Evolutionary conservation across 1,284 basidiomycete species (phyloP).

Genomic region (Lignosus rhinocerotis): DNA sequence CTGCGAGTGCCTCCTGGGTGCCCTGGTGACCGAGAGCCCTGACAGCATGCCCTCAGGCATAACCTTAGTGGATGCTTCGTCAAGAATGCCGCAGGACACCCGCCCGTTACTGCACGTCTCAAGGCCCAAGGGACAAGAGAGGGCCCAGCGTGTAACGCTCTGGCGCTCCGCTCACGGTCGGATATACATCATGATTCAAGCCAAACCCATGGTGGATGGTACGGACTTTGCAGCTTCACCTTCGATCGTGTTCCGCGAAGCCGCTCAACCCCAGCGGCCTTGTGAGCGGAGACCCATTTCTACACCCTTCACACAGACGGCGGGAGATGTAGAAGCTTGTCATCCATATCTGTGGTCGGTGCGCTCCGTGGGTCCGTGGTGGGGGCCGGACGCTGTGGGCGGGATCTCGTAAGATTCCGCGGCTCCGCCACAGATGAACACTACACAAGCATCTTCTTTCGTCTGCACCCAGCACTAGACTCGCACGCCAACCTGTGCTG

Average conservation of each 20-base stretch:
- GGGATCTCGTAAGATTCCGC: slow-evolving; percentile 22
- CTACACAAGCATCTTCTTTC: not conserved
- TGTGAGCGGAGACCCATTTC: not conserved
- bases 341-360: not conserved
- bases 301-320: not conserved
- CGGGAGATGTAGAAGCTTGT: not conserved
- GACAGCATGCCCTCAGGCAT: not conserved
- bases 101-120: not conserved
- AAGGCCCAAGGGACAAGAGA: not conserved
- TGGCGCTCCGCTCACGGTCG: slow-evolving; percentile 1
- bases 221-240: not conserved
- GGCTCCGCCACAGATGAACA: not conserved
- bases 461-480: not conserved
- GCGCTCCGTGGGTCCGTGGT: slow-evolving; percentile 8
- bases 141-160: not conserved
- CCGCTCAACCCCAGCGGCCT: not conserved
- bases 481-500: not conserved
- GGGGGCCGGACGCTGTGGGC: slow-evolving; percentile 5
- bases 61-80: not conserved
- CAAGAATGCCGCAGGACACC: not conserved
- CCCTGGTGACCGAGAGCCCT: not conserved
- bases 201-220: not conserved
- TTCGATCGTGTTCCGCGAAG: not conserved
- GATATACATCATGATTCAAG: not conserved
- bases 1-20: not conserved